Conservation (phyloP, 2,329 filamentous ascomycete species). For the Madurella mycetomatis region DNA sequence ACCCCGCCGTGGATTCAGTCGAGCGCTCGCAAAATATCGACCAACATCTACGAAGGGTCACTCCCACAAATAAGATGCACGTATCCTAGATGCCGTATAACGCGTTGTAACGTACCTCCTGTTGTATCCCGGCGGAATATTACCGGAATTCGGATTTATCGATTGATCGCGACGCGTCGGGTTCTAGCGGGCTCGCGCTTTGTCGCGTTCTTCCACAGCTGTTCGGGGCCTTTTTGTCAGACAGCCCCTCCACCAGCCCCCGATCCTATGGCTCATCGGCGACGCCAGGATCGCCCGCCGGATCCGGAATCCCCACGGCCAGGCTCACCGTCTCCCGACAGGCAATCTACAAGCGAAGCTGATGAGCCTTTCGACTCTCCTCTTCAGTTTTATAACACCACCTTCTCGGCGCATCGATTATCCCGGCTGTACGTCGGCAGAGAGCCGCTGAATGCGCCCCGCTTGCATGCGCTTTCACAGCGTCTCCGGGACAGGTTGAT, state of each 20-base stretch:
- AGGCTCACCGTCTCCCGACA: not conserved
- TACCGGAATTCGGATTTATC: too few species aligned
- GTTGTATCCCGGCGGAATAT: too few species aligned
- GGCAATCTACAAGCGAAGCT: not conserved
- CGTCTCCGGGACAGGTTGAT: constrained; percentile 52
- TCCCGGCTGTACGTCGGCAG: constrained; percentile 50
- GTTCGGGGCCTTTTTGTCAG: not conserved
- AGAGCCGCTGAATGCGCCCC: constrained; percentile 33
- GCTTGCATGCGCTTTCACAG: constrained; percentile 42
- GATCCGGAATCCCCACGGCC: not conserved
- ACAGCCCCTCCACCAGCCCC: not conserved
- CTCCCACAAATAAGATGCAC: too few species aligned
- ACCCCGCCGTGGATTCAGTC: too few species aligned
- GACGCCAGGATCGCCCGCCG: constrained; percentile 1
- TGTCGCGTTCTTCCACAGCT: too few species aligned
- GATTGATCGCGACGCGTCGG: too few species aligned
- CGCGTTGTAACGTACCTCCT: too few species aligned
- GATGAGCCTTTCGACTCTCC: not conserved
- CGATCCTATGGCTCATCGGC: constrained; percentile 7
- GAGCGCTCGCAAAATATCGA: too few species aligned
- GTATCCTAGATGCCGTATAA: too few species aligned
- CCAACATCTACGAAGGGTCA: too few species aligned
- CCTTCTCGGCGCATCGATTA: constrained; percentile 52
- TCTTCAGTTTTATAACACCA: constrained; percentile 52
- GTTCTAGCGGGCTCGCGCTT: too few species aligned